These are phyloP conservation scores for Asterella californica DNA, from an alignment of 225 moss, liverwort and hornwort genomes.

Conservation along the genomic window DNA sequence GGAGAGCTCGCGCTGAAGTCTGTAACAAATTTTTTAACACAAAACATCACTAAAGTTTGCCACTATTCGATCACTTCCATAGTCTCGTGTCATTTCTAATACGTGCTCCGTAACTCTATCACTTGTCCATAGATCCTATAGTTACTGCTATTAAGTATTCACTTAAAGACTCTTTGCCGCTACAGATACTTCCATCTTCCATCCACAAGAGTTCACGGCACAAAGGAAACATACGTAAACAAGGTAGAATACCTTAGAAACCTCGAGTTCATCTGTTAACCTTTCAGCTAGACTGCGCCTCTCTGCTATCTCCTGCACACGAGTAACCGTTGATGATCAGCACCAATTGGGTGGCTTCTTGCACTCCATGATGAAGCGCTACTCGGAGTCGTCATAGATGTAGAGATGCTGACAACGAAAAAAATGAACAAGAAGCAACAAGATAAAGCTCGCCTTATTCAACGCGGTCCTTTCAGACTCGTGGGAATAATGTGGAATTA, in stretches of 20 bases:
- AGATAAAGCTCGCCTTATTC: constrained; percentile 8
- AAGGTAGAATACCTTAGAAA: constrained; percentile 23
- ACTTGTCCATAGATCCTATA: background rate
- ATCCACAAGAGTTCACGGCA: background rate
- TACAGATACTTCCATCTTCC: background rate
- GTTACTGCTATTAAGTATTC: background rate
- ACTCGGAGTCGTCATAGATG: no score
- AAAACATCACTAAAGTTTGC: no score
- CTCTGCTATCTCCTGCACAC: constrained; percentile 19
- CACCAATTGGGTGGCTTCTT: background rate
- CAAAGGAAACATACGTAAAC: background rate
- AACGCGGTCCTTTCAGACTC: constrained; percentile 21
- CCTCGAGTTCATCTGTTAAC: constrained; percentile 28
- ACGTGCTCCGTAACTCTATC: background rate
- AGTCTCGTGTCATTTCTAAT: background rate
- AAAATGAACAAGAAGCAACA: background rate
- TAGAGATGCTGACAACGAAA: background rate
- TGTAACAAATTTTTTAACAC: constrained; percentile 19
- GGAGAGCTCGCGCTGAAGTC: constrained; percentile 53
- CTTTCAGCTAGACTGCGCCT: constrained; percentile 13
- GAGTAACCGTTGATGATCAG: background rate
- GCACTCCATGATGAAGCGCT: background rate
- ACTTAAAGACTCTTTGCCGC: background rate
- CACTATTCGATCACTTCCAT: background rate
- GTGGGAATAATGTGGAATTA: constrained; percentile 21